Evolutionary conservation across 441 rosid species (phyloP), one percentile per base, ranked within the genome.

Genomic region (Pelargonium exstipulatum): DNA sequence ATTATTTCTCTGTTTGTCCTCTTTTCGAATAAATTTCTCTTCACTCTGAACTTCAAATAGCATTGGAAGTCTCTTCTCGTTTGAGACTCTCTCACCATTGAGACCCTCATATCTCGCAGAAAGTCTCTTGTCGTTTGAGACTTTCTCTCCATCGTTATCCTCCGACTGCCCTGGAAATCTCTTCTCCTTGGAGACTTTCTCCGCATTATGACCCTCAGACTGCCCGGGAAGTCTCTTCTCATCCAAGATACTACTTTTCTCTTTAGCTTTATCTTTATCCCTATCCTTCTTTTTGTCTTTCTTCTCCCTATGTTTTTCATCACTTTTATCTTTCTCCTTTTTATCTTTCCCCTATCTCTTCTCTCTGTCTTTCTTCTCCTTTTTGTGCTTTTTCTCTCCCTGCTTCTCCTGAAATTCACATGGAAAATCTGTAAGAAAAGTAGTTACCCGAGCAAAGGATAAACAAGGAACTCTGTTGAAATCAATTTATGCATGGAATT

Each of bases 281-380:
- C 70, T 80, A 4, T 77, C 84, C 78, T 73, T 83, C 75, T 67
- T 65, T 68, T 69, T 80, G 67, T 78, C 84, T 70, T 81, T 83
- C 79, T 75, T 83, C 68, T 79, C 87, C 79, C 76, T 73, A 64
- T 74, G 75, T 64, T 81, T 83, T 67, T 71, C 87, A 74, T 81
- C 84, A 63, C 66, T 72, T 72, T 70, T 75, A 48, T 81, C 83
- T 71, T 80, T 83, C 65, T 78, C 86, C 75, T 42, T 78, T 71
- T 69, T 80, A 29, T 79, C 87, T 81, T 77, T 81, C 35, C 74
- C 75, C 49, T 79, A 82, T 55, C 74, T 65, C 79, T 80, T 78
- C 66, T 80, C 82, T 37, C 70, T 82, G 45, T 80, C 82, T 72
- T 79, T 79, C 72, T 79, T 80, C 70, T 83, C 83, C 75, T 81